Base-by-base conservation (phyloP, 306 rosid species). In the Oxytropis ochrocephala region DNA sequence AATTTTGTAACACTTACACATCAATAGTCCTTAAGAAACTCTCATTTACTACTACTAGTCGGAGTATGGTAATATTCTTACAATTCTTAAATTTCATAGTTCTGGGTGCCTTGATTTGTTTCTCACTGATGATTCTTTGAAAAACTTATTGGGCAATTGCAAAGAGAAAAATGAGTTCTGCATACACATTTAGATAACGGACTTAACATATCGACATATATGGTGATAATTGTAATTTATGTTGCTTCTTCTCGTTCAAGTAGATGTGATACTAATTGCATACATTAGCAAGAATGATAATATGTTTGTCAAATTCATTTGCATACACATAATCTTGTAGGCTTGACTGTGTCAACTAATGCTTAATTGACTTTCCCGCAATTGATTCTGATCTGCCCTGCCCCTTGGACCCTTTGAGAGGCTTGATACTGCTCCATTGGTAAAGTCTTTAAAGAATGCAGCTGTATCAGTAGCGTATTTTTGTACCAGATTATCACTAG, bases 311-410 rank as follows among this genome's bases (percentile, higher is more conserved):
- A 33, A 41, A 21, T 13, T 52, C 38, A 47, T 16, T 32, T 43
- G 42, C 33, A 16, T 30, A 12, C 32, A n/a, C 8, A 49, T 38
- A 38, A 24, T 5, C 50, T 59, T 32, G 11, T 35, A 14, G 43
- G 32, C 57, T 17, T 14, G 30, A 53, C 33, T n/a, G n/a, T n/a
- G n/a, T n/a, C n/a, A n/a, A n/a, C 30, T 41, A 10, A 5, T 17
- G 5, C 32, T 64, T 70, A 83, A 44, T 89, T 86, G 19, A 65
- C 70, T 82, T 74, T 82, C 43, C 78, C 79, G 66, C 89, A 88
- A 74, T 86, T 77, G 67, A 57, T 56, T 79, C 95, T 86, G 83
- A 84, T 76, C n/a, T n/a, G n/a, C n/a, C n/a, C 73, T 86, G 78
- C 21, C 96, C 88, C 24, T 74, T 19, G 47, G 48, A 68, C 66